Evolutionary conservation across 495 filamentous ascomycete genomes (phyloP).

Genomic region (Tuber borchii): DNA sequence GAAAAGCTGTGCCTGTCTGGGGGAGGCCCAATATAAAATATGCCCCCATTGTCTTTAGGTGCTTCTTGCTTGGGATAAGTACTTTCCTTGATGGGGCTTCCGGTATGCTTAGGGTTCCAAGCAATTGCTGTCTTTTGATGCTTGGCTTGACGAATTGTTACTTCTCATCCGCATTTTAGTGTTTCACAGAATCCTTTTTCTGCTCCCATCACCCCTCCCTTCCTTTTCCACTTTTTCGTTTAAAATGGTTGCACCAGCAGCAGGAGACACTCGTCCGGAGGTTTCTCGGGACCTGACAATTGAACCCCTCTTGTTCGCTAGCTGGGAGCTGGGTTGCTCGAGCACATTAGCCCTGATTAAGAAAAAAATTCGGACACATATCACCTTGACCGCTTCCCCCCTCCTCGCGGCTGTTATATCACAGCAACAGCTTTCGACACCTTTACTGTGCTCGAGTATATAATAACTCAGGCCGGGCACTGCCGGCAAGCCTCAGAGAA

Average conservation of each 20-base stretch:
- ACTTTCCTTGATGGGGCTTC: neutral
- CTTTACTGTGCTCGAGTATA: neutral
- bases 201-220: neutral
- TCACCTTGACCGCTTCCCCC: neutral
- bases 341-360: neutral
- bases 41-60: neutral
- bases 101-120: neutral
- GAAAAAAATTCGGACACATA: neutral
- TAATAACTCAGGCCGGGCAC: neutral
- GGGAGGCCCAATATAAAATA: neutral
- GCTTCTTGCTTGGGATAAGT: neutral
- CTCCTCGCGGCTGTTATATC: too few species aligned
- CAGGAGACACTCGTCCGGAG: conserved; percentile 37
- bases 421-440: neutral
- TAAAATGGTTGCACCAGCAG: conserved; percentile 1
- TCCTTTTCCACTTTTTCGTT: neutral
- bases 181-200: neutral
- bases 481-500: neutral
- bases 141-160: neutral
- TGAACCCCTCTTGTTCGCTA: conserved; percentile 33
- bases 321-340: conserved; percentile 2
- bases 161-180: neutral
- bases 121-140: neutral
- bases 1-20: neutral
- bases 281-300: conserved; percentile 27